Evolutionary conservation across 192 early-diverging fungal genomes (phyloP), one percentile per base, ranked within the genome.

Genomic region (Coemansia sp.): DNA sequence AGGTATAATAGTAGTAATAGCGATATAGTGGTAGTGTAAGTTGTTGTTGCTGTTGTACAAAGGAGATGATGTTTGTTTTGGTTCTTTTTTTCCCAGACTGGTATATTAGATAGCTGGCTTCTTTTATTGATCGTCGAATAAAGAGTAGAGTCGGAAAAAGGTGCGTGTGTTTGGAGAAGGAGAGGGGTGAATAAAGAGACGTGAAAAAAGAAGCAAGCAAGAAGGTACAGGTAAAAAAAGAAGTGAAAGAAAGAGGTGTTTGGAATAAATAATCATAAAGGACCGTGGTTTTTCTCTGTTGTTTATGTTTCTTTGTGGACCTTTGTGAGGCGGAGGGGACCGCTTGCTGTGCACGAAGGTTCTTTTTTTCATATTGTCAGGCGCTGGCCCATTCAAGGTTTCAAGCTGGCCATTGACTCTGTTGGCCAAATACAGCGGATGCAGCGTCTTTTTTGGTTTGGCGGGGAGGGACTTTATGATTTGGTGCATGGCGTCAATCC

Each of bases 221-320:
- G 29, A 25, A 25, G n/a, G n/a, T 28, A n/a, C n/a, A 61, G 29
- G 7, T 4, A 23, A 39, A 28, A 4, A 6, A 6, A 19, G 20
- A 47, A 13, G 49, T 18, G 39, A 42, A 42, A 42, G 39, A 42
- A 14, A 42, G 39, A 42, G 32, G 32, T 6, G 32, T 9, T 34
- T 4, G 32, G 32, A 42, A 42, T 9, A 42, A 42, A 42, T 16
- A 42, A 42, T 14, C 32, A 6, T 34, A 6, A 42, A 42, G 39
- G 13, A 42, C 39, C 39, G 11, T 10, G 39, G 39, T 42, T 42
- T 42, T 42, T 42, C 11, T 42, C 11, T 42, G 5, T 42, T 42
- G 39, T 42, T 42, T 42, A 42, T 42, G 39, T 42, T 42, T 42
- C 39, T 42, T 42, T 42, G 39, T 42, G 39, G 39, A 42, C 39